phyloP scores from a whole-genome alignment of 441 rosid genomes.

The Erodium moschatum region DNA sequence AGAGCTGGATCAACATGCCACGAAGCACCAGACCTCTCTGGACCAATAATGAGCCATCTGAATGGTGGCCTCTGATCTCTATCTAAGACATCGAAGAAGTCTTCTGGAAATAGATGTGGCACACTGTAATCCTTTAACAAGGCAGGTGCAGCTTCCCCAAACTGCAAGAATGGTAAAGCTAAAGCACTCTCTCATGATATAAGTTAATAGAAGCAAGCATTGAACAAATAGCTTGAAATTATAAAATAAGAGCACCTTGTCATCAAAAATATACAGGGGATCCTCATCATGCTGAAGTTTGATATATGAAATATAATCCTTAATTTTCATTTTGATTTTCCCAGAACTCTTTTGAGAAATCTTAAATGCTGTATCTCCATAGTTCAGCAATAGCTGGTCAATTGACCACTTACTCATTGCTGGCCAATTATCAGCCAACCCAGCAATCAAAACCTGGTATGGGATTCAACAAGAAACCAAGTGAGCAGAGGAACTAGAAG shows the following conservation, averaged over 20 bases:
- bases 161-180: conserved; percentile 39
- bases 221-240: neutral
- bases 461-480: conserved; percentile 15
- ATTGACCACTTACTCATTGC: conserved; percentile 73
- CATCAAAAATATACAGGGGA: conserved; percentile 89
- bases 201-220: neutral
- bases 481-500: conserved; percentile 15
- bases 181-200: conserved; percentile 3
- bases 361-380: conserved; percentile 63
- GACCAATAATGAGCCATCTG: conserved; percentile 93
- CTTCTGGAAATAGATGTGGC: conserved; percentile 81
- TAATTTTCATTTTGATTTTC: conserved; percentile 61
- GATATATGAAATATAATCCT: conserved; percentile 72
- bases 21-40: conserved; percentile 97
- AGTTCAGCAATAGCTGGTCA: conserved; percentile 50
- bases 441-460: conserved; percentile 66
- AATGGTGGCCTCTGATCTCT: conserved; percentile 66
- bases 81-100: conserved; percentile 70
- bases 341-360: conserved; percentile 73
- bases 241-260: conserved; percentile 40
- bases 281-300: conserved; percentile 84
- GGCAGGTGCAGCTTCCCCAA: conserved; percentile 72
- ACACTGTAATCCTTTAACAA: conserved; percentile 71
- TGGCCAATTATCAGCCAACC: conserved; percentile 80
- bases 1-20: conserved; percentile 99